Conservation (phyloP, 352 stramenopile genomes). For the Phytopythium litorale region DNA sequence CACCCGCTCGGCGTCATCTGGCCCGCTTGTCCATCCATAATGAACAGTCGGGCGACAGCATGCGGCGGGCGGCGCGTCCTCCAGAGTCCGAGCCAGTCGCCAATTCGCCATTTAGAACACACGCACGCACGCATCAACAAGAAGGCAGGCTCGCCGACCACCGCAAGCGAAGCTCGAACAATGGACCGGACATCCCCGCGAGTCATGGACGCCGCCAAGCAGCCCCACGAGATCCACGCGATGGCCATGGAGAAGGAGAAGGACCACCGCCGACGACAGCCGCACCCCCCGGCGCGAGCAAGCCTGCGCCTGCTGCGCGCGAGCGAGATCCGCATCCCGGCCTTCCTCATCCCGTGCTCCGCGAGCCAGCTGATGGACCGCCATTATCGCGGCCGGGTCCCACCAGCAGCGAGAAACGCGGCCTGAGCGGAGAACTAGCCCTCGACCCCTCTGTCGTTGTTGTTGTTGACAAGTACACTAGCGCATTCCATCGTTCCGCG, state of each 20-base stretch:
- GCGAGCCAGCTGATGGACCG: constrained; percentile 49
- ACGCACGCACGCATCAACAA: background rate
- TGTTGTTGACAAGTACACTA: background rate
- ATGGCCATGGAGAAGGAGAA: background rate
- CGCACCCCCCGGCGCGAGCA: background rate
- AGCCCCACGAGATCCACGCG: background rate
- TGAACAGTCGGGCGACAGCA: background rate
- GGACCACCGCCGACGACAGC: background rate
- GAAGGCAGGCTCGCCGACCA: background rate
- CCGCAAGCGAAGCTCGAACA: background rate
- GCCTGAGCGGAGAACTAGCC: background rate
- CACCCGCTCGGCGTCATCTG: background rate
- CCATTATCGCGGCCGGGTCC: constrained; percentile 27
- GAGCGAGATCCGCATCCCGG: constrained; percentile 33
- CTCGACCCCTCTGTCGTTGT: background rate
- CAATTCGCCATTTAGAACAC: background rate
- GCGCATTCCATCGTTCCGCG: too few species aligned
- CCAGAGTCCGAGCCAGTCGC: background rate
- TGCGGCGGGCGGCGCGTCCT: background rate
- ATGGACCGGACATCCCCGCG: background rate
- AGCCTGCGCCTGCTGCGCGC: background rate
- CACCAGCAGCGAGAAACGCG: background rate
- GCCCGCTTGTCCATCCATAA: background rate
- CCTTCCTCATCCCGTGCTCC: constrained; percentile 57
- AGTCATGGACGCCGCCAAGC: background rate